phyloP scores from a whole-genome alignment of 2,329 filamentous ascomycete species.

The Venturiaceae sp. region DNA sequence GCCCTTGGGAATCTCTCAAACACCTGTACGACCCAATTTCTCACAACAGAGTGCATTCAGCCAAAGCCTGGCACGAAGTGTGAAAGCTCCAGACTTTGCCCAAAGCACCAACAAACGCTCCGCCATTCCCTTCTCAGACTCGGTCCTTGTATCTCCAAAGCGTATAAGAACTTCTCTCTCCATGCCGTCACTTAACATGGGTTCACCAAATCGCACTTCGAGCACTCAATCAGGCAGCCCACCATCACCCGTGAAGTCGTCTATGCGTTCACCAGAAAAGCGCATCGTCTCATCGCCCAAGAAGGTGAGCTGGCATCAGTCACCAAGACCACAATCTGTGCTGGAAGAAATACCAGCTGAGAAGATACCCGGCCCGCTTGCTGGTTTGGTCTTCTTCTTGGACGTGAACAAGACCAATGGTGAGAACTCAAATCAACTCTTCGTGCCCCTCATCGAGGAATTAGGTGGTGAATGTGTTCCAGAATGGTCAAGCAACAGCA shows the following conservation, averaged over 20 bases:
- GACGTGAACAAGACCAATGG: constrained; percentile 79
- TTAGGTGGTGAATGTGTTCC: constrained; percentile 77
- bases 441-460: constrained; percentile 65
- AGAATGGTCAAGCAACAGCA: constrained; percentile 64
- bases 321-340: not conserved
- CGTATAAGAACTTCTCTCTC: not conserved
- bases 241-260: constrained; percentile 1
- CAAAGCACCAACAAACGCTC: not conserved
- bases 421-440: constrained; percentile 70
- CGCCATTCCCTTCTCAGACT: not conserved
- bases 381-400: constrained; percentile 67
- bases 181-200: constrained; percentile 1
- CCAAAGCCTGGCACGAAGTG: not conserved
- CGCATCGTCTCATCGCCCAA: not conserved
- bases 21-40: not conserved
- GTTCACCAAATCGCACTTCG: not conserved
- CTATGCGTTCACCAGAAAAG: constrained; percentile 6
- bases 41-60: not conserved
- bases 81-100: not conserved
- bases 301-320: constrained; percentile 5
- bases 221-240: not conserved
- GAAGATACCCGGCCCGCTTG: constrained; percentile 10
- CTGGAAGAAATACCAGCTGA: not conserved
- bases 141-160: constrained; percentile 1
- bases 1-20: not conserved